These are phyloP conservation scores for Colletotrichum sublineola DNA, from an alignment of 2,329 filamentous ascomycete species.

Conservation along the genomic window DNA sequence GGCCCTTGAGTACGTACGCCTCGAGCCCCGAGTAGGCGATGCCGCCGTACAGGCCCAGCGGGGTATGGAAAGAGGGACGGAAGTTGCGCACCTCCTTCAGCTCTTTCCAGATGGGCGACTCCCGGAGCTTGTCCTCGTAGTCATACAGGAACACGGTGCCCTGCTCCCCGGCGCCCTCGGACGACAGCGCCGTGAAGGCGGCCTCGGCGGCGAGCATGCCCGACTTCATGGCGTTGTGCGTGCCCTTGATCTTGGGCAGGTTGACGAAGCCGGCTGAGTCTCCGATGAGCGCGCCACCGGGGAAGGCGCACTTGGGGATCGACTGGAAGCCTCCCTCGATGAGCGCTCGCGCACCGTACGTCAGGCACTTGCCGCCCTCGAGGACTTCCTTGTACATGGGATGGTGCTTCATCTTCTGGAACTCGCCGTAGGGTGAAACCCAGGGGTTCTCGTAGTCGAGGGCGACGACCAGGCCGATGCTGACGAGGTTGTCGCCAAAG, in stretches of 20 bases:
- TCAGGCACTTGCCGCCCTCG: constrained; percentile 98
- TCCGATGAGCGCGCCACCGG: constrained; percentile 93
- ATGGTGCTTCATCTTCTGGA: constrained; percentile 98
- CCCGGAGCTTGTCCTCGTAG: constrained; percentile 90
- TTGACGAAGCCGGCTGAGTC: constrained; percentile 98
- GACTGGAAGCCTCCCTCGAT: constrained; percentile 98
- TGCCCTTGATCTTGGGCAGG: constrained; percentile 98
- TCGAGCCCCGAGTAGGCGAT: constrained; percentile 94
- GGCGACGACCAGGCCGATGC: constrained; percentile 89
- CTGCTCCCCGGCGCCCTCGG: constrained; percentile 54
- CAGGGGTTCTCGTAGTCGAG: constrained; percentile 97
- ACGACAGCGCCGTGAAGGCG: constrained; percentile 79
- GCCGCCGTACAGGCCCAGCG: constrained; percentile 89
- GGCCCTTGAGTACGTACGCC: constrained; percentile 87
- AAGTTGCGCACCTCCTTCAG: constrained; percentile 97
- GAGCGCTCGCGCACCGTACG: constrained; percentile 91
- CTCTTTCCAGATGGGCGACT: constrained; percentile 93
- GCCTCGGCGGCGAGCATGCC: constrained; percentile 97
- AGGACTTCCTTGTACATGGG: constrained; percentile 88
- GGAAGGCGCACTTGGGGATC: constrained; percentile 96
- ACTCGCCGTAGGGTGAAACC: constrained; percentile 94
- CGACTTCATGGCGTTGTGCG: constrained; percentile 97
- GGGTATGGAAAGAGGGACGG: constrained; percentile 91
- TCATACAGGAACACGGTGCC: constrained; percentile 91
- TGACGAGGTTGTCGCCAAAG: constrained; percentile 97